Conservation (phyloP, 768 basidiomycete species). For the Hygrophorus pudorinus region DNA sequence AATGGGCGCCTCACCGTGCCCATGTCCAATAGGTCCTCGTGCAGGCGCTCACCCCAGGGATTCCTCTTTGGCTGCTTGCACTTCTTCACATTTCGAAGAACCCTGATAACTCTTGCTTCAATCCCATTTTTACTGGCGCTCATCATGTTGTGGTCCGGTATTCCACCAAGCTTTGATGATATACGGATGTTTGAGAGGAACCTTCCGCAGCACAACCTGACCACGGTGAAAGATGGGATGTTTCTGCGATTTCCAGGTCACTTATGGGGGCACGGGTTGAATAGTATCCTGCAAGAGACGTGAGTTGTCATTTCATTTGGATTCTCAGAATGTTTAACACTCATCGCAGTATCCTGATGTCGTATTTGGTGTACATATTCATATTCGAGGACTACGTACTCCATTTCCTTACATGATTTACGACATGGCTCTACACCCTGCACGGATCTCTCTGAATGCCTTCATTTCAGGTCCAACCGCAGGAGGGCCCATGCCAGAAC, state of each 20-base stretch:
- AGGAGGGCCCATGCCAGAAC: conserved; percentile 29
- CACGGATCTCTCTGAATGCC: conserved; percentile 46
- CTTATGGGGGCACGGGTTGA: conserved; percentile 51
- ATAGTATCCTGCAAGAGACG: conserved; percentile 56
- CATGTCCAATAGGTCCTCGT: neutral
- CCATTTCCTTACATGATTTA: conserved; percentile 47
- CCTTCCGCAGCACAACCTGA: conserved; percentile 29
- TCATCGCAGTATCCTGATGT: conserved; percentile 33
- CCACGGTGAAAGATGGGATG: conserved; percentile 12
- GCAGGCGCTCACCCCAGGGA: neutral
- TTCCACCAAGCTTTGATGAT: conserved; percentile 29
- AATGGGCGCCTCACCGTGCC: neutral
- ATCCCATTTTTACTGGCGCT: conserved; percentile 16
- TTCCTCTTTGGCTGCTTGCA: conserved; percentile 7
- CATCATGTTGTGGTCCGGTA: conserved; percentile 24
- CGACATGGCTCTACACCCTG: conserved; percentile 40
- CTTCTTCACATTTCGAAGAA: conserved; percentile 19
- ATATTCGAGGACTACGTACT: conserved; percentile 51
- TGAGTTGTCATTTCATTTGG: conserved; percentile 21
- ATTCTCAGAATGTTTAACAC: neutral
- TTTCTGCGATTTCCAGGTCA: conserved; percentile 46
- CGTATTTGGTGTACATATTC: conserved; percentile 41
- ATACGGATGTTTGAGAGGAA: conserved; percentile 23
- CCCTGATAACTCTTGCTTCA: conserved; percentile 14
- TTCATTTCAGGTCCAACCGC: conserved; percentile 50